Conservation (phyloP, 139 green algal genomes). For the Chlamydomonas sp. region DNA sequence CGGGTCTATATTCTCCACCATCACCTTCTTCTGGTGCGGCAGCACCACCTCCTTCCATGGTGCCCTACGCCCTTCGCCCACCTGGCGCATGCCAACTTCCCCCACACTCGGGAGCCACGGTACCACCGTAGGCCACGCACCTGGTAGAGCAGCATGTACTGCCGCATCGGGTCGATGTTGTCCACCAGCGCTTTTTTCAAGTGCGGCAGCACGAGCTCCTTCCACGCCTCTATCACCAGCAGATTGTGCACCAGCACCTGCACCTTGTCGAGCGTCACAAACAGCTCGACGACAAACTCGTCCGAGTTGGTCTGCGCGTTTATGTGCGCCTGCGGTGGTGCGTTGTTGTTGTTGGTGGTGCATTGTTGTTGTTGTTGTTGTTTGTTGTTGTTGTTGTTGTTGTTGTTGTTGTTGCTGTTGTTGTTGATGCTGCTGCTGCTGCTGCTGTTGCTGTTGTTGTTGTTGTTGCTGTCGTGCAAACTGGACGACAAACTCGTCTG, state of each 20-base stretch:
- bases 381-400: too few species aligned
- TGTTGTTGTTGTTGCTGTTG: too few species aligned
- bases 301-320: constrained; percentile 67
- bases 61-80: too few species aligned
- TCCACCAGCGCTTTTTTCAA: constrained; percentile 56
- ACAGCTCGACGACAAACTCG: constrained; percentile 77
- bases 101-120: too few species aligned
- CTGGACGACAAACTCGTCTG: background rate
- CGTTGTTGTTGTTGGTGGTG: too few species aligned
- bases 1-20: constrained; percentile 48
- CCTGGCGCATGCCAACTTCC: too few species aligned
- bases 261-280: constrained; percentile 68
- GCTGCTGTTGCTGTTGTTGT: too few species aligned
- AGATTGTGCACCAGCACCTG: constrained; percentile 61
- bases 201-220: constrained; percentile 56
- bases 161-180: constrained; percentile 39
- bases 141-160: constrained; percentile 69
- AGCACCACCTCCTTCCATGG: constrained; percentile 68
- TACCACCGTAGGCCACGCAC: too few species aligned
- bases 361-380: too few species aligned
- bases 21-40: constrained; percentile 52
- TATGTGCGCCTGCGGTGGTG: constrained; percentile 69
- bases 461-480: too few species aligned
- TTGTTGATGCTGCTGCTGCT: too few species aligned
- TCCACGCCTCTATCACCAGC: constrained; percentile 68